Conservation (phyloP, 129 eudicot genomes). For the Ambrosia trifida region DNA sequence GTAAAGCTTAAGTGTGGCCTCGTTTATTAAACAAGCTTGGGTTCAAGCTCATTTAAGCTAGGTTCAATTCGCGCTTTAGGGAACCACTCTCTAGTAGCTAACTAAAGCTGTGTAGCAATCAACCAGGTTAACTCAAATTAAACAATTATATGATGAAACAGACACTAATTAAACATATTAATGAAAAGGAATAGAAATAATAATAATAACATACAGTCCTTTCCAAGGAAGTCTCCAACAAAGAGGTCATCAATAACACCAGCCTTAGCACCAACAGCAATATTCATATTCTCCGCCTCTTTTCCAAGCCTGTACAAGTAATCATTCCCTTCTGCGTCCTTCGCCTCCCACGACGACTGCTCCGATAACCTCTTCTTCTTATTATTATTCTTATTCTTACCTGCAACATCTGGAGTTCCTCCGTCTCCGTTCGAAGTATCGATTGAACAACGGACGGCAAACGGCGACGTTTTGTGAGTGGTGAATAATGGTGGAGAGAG, state of each 20-base stretch:
- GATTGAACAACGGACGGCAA: slow-evolving; percentile 30
- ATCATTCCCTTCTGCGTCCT: slow-evolving; percentile 77
- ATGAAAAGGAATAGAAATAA: no score
- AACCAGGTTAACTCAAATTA: background rate
- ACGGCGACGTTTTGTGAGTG: slow-evolving; percentile 25
- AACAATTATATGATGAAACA: no score
- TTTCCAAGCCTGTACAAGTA: slow-evolving; percentile 85
- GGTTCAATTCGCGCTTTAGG: no score
- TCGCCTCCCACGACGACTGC: slow-evolving; percentile 93
- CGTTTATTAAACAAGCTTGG: no score
- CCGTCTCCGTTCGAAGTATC: slow-evolving; percentile 35
- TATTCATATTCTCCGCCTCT: slow-evolving; percentile 93
- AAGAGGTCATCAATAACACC: slow-evolving; percentile 92
- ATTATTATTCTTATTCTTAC: background rate
- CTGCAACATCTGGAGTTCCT: slow-evolving; percentile 12
- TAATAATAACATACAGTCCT: slow-evolving; percentile 57
- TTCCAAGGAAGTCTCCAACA: slow-evolving; percentile 84
- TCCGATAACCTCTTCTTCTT: slow-evolving; percentile 55
- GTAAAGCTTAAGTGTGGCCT: no score
- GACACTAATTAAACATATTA: no score
- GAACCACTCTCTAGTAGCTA: no score
- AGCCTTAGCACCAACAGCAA: slow-evolving; percentile 92
- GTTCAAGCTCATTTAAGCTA: no score
- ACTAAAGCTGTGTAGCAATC: no score
- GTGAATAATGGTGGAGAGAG: slow-evolving; percentile 7